These are phyloP conservation scores for Fusarium mangiferae DNA, from an alignment of 2,329 filamentous ascomycete species.

Conservation along the genomic window DNA sequence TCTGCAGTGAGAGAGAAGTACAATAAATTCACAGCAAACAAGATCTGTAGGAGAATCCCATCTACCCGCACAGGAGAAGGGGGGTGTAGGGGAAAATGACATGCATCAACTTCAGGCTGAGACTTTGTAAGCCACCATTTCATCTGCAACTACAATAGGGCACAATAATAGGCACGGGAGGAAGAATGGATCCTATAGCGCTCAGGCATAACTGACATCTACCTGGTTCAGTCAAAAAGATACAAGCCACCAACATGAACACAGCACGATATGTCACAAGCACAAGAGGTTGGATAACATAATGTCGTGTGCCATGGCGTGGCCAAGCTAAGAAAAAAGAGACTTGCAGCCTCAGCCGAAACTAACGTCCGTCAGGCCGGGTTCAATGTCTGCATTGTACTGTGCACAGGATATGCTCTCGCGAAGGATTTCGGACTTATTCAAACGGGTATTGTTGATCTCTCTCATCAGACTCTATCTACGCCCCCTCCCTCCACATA, in stretches of 20 bases:
- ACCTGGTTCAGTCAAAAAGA: background rate
- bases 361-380: background rate
- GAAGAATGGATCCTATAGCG: conserved; percentile 7
- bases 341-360: conserved; percentile 9
- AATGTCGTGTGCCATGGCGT: conserved; percentile 7
- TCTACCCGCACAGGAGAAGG: conserved; percentile 18
- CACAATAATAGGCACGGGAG: conserved; percentile 1
- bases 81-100: conserved; percentile 13
- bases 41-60: conserved; percentile 13
- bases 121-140: conserved; percentile 38
- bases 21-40: conserved; percentile 23
- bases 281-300: background rate
- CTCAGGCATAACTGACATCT: background rate
- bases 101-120: conserved; percentile 31
- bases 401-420: background rate
- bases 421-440: conserved; percentile 9
- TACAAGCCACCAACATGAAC: conserved; percentile 13
- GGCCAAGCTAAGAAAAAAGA: background rate
- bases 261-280: conserved; percentile 8
- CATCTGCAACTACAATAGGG: conserved; percentile 20
- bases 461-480: background rate
- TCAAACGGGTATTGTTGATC: background rate
- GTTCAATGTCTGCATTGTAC: background rate
- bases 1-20: conserved; percentile 1
- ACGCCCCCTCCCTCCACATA: conserved; percentile 21